These are phyloP conservation scores for Rubia balearica DNA, from an alignment of 305 asterid genomes.

Conservation along the genomic window DNA sequence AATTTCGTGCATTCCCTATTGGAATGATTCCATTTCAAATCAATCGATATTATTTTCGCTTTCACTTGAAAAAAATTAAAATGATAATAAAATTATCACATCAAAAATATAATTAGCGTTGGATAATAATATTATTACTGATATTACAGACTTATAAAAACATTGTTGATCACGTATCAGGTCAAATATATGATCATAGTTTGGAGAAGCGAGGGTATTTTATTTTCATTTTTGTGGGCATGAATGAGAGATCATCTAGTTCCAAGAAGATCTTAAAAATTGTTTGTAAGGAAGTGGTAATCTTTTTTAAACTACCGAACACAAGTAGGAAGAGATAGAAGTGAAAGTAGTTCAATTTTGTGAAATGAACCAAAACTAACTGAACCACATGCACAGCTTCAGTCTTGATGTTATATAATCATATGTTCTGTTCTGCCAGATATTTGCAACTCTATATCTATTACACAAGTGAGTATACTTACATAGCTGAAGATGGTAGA, in stretches of 20 bases:
- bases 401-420: background rate
- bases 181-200: too few relatives aligned
- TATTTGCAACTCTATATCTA: background rate
- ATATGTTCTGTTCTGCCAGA: background rate
- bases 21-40: background rate
- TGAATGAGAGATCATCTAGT: background rate
- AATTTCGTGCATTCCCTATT: background rate
- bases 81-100: too few relatives aligned
- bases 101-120: too few relatives aligned
- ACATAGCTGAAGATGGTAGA: slow-evolving; percentile 1
- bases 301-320: background rate
- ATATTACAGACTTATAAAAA: too few relatives aligned
- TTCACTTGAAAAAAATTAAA: too few relatives aligned
- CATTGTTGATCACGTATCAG: too few relatives aligned
- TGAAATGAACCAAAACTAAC: background rate
- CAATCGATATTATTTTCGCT: too few relatives aligned
- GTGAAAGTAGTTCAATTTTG: background rate
- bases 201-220: background rate
- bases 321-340: background rate
- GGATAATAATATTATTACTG: too few relatives aligned
- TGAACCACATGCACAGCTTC: background rate
- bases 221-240: background rate
- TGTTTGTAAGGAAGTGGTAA: too few relatives aligned
- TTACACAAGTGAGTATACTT: background rate
- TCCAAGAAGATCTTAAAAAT: background rate